These are phyloP conservation scores for Aspergillus intermedius DNA, from an alignment of 2,329 filamentous ascomycete species.

Conservation along the genomic window DNA sequence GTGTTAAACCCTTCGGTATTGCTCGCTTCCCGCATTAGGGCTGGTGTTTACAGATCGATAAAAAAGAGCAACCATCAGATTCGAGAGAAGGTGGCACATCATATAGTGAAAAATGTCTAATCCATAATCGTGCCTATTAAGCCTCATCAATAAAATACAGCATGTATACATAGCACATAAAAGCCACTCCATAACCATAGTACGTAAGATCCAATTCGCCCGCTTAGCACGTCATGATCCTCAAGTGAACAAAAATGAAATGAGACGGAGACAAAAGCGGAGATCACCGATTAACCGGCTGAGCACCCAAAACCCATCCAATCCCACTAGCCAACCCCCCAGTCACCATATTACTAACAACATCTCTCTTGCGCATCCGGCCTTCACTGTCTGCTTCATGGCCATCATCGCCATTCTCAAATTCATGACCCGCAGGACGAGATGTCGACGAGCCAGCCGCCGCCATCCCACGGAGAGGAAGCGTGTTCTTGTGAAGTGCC, in stretches of 20 bases:
- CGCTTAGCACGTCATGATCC: background rate
- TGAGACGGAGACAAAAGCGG: background rate
- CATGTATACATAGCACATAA: background rate
- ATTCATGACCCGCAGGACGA: conserved; percentile 3
- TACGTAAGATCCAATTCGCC: no score
- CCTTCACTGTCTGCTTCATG: conserved; percentile 20
- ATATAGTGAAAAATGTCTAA: background rate
- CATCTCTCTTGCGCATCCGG: conserved; percentile 43
- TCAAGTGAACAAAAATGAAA: background rate
- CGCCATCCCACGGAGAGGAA: conserved; percentile 31
- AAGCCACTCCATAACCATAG: background rate
- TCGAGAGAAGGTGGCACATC: no score
- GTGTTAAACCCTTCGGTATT: no score
- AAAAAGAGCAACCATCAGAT: no score
- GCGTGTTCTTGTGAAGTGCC: conserved; percentile 44
- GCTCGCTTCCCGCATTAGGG: no score
- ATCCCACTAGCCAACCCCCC: conserved; percentile 56
- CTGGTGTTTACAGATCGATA: no score
- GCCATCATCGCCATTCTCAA: conserved; percentile 8
- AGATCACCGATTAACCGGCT: conserved; percentile 33
- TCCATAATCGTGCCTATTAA: conserved; percentile 4
- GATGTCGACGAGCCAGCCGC: conserved; percentile 1
- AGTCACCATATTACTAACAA: conserved; percentile 59
- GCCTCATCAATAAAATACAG: no score
- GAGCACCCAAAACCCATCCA: conserved; percentile 58